Conservation (phyloP, 805 yeast species). For the Starmerella bombi region DNA sequence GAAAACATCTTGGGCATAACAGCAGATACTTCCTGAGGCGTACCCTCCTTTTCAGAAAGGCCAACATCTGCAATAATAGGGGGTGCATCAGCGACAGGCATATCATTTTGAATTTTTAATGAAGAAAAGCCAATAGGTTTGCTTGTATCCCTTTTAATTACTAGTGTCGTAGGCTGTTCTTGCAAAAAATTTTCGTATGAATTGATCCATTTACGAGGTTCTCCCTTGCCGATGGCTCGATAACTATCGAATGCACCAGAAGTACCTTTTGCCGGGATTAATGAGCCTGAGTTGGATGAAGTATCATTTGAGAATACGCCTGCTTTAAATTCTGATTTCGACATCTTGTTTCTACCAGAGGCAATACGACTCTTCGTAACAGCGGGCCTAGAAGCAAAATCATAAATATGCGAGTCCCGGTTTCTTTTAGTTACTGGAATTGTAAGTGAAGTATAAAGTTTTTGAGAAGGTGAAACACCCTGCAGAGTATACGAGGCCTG, state of each 20-base stretch:
- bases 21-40: neutral
- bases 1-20: too few relatives aligned
- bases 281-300: neutral
- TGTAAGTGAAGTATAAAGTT: constrained; percentile 20
- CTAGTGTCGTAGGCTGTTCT: constrained; percentile 21
- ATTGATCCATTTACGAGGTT: constrained; percentile 19
- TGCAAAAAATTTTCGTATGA: constrained; percentile 19
- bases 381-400: neutral
- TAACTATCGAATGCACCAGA: neutral
- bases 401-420: neutral
- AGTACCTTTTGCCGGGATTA: neutral
- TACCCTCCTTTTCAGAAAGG: neutral
- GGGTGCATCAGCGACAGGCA: neutral
- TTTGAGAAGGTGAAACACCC: constrained; percentile 18
- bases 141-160: constrained; percentile 9
- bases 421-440: constrained; percentile 10
- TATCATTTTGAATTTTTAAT: neutral
- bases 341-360: neutral
- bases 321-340: neutral
- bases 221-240: neutral
- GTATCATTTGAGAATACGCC: neutral
- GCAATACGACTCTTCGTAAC: neutral
- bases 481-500: constrained; percentile 22
- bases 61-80: neutral
- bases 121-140: neutral